A percentile compares a stretch with the other conserved stretches of the same genome.
Conservation (phyloP, 352 stramenopile genomes). For the Phytophthora lateralis region DNA sequence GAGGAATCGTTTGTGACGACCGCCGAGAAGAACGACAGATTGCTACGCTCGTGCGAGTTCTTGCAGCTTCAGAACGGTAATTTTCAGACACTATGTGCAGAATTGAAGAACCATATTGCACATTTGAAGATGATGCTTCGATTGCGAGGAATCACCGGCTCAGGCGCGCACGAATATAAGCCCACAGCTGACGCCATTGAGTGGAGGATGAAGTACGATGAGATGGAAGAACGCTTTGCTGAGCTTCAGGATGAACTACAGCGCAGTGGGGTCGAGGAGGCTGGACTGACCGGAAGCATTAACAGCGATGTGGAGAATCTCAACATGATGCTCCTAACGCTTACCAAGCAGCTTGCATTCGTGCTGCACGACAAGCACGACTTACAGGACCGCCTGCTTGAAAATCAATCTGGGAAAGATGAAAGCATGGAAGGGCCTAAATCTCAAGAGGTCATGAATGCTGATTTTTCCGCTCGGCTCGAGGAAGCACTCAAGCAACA, state of each 20-base stretch:
- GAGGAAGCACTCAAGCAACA: conserved; percentile 53
- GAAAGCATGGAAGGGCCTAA: conserved; percentile 19
- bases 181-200: conserved; percentile 78
- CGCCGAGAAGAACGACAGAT: conserved; percentile 62
- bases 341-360: conserved; percentile 70
- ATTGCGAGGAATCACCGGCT: conserved; percentile 34
- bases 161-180: conserved; percentile 51
- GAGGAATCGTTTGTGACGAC: conserved; percentile 63
- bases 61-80: conserved; percentile 61
- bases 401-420: conserved; percentile 37
- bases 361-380: conserved; percentile 82
- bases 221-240: conserved; percentile 65
- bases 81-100: conserved; percentile 50
- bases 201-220: conserved; percentile 86
- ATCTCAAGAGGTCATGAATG: conserved; percentile 19
- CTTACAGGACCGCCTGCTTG: conserved; percentile 53
- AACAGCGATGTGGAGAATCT: conserved; percentile 58
- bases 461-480: conserved; percentile 41
- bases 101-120: conserved; percentile 64
- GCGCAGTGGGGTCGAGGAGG: conserved; percentile 17
- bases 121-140: conserved; percentile 68
- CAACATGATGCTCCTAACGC: conserved; percentile 66
- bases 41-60: conserved; percentile 62
- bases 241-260: conserved; percentile 60
- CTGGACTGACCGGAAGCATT: conserved; percentile 9